Conservation (phyloP, 2,329 filamentous ascomycete genomes). For the Leptodontidium sp. region DNA sequence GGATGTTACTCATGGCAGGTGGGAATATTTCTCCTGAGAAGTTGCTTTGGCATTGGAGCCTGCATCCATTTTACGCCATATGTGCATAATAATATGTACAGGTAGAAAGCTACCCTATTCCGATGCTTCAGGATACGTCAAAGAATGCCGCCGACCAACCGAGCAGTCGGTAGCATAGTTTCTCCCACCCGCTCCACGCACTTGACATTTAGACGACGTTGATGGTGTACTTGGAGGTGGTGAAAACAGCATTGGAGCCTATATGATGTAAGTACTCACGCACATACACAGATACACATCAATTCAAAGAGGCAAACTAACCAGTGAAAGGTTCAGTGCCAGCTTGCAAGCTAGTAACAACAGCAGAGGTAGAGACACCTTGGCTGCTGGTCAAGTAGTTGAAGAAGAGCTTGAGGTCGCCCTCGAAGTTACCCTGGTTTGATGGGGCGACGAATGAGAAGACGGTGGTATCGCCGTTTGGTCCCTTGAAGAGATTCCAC, state of each 20-base stretch:
- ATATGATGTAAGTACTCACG: background rate
- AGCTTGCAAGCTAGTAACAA: conserved; percentile 60
- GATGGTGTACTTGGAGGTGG: conserved; percentile 20
- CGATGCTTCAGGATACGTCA: background rate
- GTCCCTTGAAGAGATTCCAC: conserved; percentile 66
- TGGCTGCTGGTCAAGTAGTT: conserved; percentile 61
- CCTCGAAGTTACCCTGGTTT: conserved; percentile 59
- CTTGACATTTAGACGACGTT: conserved; percentile 13
- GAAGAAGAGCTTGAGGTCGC: conserved; percentile 65
- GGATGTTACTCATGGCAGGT: no score
- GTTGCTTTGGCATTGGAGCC: background rate
- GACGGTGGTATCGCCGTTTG: conserved; percentile 65
- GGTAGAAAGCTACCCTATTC: background rate
- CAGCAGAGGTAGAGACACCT: conserved; percentile 57
- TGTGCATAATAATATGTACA: conserved; percentile 16
- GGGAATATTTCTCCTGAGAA: no score
- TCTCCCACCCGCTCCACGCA: background rate
- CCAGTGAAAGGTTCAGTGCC: conserved; percentile 66
- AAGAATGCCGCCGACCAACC: background rate
- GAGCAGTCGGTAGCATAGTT: background rate
- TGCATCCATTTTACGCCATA: background rate
- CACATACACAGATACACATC: no score
- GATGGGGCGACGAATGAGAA: conserved; percentile 64
- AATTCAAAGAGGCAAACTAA: conserved; percentile 25
- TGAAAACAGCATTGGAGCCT: conserved; percentile 20